Percentiles rank a stretch among this genome's conserved stretches.
These are phyloP conservation scores for Solanum etuberosum DNA, from an alignment of 257 asterid species.

Conservation along the genomic window DNA sequence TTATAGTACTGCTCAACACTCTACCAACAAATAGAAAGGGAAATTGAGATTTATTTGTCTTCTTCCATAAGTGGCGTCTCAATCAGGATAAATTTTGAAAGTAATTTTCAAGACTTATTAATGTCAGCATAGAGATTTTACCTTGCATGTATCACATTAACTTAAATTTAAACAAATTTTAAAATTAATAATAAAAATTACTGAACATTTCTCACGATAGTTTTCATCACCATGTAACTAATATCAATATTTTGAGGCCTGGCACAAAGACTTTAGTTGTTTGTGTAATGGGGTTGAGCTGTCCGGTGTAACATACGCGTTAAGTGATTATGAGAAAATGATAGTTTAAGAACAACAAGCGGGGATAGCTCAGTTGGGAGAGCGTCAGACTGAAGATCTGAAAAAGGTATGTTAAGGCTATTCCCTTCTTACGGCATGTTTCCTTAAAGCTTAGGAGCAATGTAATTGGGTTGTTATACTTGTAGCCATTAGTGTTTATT, in stretches of 20 bases:
- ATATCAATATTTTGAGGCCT: neutral
- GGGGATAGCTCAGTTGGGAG: constrained; percentile 98
- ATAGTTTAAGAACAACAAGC: constrained; percentile 12
- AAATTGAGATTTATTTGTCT: neutral
- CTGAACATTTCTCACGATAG: too few species aligned
- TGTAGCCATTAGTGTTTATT: too few species aligned
- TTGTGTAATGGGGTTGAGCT: too few species aligned
- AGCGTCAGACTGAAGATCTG: constrained; percentile 89
- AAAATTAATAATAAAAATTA: too few species aligned
- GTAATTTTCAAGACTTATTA: too few species aligned
- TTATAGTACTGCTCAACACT: neutral
- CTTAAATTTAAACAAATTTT: neutral
- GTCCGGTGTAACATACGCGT: too few species aligned
- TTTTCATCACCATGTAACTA: neutral
- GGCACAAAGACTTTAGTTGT: too few species aligned
- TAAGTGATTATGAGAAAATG: too few species aligned
- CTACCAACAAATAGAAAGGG: neutral
- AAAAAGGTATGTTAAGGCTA: too few species aligned
- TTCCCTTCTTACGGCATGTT: too few species aligned
- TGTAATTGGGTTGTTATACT: too few species aligned
- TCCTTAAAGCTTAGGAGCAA: too few species aligned
- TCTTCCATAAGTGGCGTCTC: neutral
- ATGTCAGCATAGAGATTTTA: neutral
- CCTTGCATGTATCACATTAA: neutral
- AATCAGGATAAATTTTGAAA: neutral